A percentile compares a stretch with the other conserved stretches of the same genome.
Conservation (phyloP, 2,329 filamentous ascomycete species). For the Myotisia sp. region DNA sequence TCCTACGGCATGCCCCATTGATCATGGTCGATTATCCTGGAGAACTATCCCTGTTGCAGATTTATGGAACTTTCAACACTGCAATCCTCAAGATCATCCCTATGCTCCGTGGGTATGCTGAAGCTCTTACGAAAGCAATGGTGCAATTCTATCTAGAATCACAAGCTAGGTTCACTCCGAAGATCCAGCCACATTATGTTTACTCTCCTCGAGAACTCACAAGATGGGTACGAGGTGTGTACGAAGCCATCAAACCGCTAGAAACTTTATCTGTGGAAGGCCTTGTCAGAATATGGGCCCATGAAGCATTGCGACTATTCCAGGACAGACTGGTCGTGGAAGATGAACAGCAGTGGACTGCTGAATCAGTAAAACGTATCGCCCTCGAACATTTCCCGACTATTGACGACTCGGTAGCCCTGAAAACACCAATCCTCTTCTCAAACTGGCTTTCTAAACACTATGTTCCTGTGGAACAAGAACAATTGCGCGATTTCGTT, state of each 20-base stretch:
- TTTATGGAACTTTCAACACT: conserved; percentile 96
- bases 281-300: conserved; percentile 91
- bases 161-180: conserved; percentile 82
- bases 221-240: conserved; percentile 91
- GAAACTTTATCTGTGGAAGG: conserved; percentile 81
- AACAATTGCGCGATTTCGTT: conserved; percentile 90
- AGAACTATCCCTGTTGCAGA: conserved; percentile 84
- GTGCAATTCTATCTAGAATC: conserved; percentile 92
- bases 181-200: conserved; percentile 96
- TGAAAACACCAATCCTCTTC: conserved; percentile 88
- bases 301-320: conserved; percentile 90
- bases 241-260: conserved; percentile 87
- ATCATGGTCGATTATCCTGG: conserved; percentile 99
- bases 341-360: conserved; percentile 89
- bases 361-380: conserved; percentile 71
- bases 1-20: conserved; percentile 90
- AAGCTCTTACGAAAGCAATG: conserved; percentile 92
- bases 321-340: conserved; percentile 92
- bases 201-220: conserved; percentile 98
- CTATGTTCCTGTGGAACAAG: conserved; percentile 90
- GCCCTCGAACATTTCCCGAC: conserved; percentile 86
- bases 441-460: conserved; percentile 99
- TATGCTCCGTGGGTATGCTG: conserved; percentile 83
- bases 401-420: conserved; percentile 78
- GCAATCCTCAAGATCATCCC: conserved; percentile 95